Evolutionary conservation across 345 rosid genomes (phyloP), one percentile per base, ranked within the genome.

Genomic region (Dovyalis caffra): DNA sequence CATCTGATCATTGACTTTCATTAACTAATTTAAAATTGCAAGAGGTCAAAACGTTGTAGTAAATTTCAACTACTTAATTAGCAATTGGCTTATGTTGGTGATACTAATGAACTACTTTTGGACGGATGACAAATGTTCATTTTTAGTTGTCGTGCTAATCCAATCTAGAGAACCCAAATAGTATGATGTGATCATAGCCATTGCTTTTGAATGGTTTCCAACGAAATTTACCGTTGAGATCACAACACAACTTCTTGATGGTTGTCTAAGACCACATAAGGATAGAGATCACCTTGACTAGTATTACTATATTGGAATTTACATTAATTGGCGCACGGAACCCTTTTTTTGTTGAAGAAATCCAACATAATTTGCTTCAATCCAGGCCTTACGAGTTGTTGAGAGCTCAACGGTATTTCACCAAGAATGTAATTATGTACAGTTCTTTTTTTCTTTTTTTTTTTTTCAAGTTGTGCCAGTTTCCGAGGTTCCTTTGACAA

Each of bases 1-100:
- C 35, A 69, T 82, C 77, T 3, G 63, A 66, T 80, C n/a, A 25
- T 78, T 78, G 84, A 80, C 83, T 82, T 82, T 71, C 12, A 2
- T n/a, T 38, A 58, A 20, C 6, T 5, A 29, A 69, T 28, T 14
- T 53, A n/a, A 68, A 28, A 23, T 26, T 1, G 21, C 0, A 29
- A 15, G 20, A 6, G 31, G 62, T 69, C 72, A 69, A 69, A 49
- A 0, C 60, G n/a, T n/a, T n/a, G n/a, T n/a, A n/a, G 31, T 29
- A 60, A 62, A 28, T 21, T 9, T 65, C 69, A 35, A 34, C 20
- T 5, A 16, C 56, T n/a, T n/a, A n/a, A 29, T 35, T 25, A 57
- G 20, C 51, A n/a, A 5, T 23, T 71, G 64, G 34, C 74, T 45
- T 68, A 14, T 12, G 18, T 45, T 43, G 51, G 34, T 8, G n/a